phyloP scores from a whole-genome alignment of 2,329 filamentous ascomycete genomes.

The Apiospora hydei region DNA sequence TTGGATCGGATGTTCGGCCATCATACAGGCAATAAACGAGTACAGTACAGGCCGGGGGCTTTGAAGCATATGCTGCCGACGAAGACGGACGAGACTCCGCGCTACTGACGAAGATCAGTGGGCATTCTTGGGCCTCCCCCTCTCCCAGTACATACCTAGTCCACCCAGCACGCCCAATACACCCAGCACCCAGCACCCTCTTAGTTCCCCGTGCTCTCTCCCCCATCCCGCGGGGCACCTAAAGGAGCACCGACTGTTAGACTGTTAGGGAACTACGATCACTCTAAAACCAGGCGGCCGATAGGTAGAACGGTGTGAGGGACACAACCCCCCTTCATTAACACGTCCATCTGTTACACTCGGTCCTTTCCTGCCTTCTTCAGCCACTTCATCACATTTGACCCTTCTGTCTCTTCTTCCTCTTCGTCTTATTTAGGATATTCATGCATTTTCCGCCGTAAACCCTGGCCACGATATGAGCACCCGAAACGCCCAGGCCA shows the following conservation, averaged over 20 bases:
- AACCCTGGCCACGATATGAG: constrained; percentile 31
- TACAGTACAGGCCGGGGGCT: neutral
- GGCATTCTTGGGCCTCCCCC: neutral
- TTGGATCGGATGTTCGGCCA: neutral
- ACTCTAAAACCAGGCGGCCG: neutral
- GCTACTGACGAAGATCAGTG: constrained; percentile 20
- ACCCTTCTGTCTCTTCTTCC: neutral
- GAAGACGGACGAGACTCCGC: constrained; percentile 3
- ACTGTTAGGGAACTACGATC: constrained; percentile 1
- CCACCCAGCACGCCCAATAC: no score
- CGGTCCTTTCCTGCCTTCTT: neutral
- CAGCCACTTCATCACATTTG: constrained; percentile 1
- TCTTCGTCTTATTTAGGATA: neutral
- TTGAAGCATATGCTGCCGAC: neutral
- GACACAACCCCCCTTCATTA: neutral
- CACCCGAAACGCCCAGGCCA: constrained; percentile 34
- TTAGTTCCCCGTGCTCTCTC: no score
- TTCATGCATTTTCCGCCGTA: constrained; percentile 19
- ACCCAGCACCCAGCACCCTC: no score
- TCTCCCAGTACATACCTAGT: neutral
- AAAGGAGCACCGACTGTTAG: no score
- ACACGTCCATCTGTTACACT: constrained; percentile 10
- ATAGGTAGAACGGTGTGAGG: neutral
- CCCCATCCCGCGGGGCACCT: neutral
- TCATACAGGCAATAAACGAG: neutral